Base-by-base conservation (phyloP, 257 asterid species). In the Paulownia fortunei region DNA sequence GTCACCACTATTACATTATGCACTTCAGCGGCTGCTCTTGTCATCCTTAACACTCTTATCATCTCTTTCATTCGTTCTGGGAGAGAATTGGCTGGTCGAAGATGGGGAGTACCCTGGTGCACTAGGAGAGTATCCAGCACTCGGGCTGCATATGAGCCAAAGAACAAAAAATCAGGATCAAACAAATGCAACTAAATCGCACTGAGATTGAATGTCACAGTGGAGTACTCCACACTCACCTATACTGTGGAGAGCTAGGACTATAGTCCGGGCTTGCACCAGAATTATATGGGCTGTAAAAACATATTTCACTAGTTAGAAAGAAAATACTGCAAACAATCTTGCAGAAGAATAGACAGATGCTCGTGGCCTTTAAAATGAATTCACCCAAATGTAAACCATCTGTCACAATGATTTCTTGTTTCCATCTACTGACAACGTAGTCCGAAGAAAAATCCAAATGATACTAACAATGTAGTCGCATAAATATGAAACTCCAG, bases 101-200 rank as follows among this genome's bases (percentile, higher is more conserved):
- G 98, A 87, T 3, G 99, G 99, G 41, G 98, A 93, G 77, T 96
- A 90, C 63, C 98, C 99, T 24, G 99, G 98, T 46, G 93, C 94
- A 78, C 96, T 95, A 5, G 98, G 99, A 27, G 99, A 95, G 85
- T 95, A 95, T 36, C 97, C 99, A 77, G 94, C 96, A 83, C 97
- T 92, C 13, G 97, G 99, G 83, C 99, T 96, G 89, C 18, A 59
- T 16, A 56, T 26, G 56, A 49, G 18, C 62, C 51, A 73, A 60
- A 60, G 32, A 47, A 55, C 26, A 27, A 68, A 37, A 72, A 55
- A 16, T 21, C 0, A 58, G 47, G 47, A 54, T n/a, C n/a, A 36
- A 18, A 63, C 39, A 46, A 21, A 4, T 34, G 19, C 0, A 15
- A n/a, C 8, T 32, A 2, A 62, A 67, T 23, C 23, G 13, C 10